Conservation (phyloP, 2,329 filamentous ascomycete genomes). For the Clarireedia paspali region DNA sequence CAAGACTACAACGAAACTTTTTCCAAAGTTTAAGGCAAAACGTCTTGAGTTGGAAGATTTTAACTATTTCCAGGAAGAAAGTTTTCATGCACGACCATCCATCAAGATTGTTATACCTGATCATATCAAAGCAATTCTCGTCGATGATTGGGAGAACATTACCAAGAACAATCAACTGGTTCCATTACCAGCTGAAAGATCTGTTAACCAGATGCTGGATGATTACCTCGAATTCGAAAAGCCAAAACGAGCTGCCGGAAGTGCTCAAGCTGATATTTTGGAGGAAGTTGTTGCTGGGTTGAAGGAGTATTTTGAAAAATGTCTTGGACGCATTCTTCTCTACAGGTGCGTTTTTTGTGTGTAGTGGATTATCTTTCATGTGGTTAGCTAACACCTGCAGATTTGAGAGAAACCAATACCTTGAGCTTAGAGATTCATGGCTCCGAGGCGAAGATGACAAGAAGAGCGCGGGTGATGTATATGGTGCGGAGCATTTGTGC, state of each 20-base stretch:
- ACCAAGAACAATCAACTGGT: conserved; percentile 92
- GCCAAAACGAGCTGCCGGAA: conserved; percentile 55
- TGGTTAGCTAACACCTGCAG: conserved; percentile 34
- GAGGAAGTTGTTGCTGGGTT: conserved; percentile 83
- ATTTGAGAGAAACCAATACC: conserved; percentile 86
- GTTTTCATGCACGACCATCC: conserved; percentile 74
- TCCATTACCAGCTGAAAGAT: conserved; percentile 67
- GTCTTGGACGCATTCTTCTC: conserved; percentile 77
- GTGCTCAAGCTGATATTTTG: conserved; percentile 73
- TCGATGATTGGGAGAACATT: conserved; percentile 98
- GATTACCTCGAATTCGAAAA: conserved; percentile 70
- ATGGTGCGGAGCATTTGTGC: conserved; percentile 86
- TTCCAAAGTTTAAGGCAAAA: not conserved
- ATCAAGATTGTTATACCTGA: conserved; percentile 84
- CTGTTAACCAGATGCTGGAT: conserved; percentile 70
- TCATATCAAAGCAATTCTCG: conserved; percentile 80
- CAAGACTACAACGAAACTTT: conserved; percentile 3
- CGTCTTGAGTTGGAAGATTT: not conserved
- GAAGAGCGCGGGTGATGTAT: conserved; percentile 71
- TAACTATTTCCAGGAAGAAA: conserved; percentile 62
- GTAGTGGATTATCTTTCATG: not conserved
- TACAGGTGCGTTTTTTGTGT: conserved; percentile 50
- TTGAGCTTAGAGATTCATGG: conserved; percentile 66
- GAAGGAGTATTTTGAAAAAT: conserved; percentile 90
- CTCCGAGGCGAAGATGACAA: conserved; percentile 53